phyloP scores from a whole-genome alignment of 208 protist genomes.

The Leishmania arabica region DNA sequence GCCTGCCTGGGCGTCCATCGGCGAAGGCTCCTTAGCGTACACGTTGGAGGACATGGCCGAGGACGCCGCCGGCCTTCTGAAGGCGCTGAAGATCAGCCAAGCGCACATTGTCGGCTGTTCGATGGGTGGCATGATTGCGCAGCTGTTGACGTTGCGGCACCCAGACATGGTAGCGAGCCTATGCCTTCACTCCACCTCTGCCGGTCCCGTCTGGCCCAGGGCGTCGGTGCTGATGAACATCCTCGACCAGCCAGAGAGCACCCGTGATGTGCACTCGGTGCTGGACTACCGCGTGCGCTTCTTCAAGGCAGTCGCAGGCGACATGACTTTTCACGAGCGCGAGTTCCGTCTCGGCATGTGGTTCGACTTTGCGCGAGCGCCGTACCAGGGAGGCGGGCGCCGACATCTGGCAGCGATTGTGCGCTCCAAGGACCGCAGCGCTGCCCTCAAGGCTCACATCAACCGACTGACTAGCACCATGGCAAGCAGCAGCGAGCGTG shows the following conservation, averaged over 20 bases:
- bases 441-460: constrained; percentile 37
- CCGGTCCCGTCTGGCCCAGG: constrained; percentile 53
- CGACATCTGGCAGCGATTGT: constrained; percentile 49
- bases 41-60: constrained; percentile 74
- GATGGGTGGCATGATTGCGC: constrained; percentile 85
- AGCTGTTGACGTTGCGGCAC: constrained; percentile 50
- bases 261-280: constrained; percentile 41
- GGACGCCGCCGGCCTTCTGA: constrained; percentile 60
- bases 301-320: constrained; percentile 34
- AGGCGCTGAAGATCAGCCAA: constrained; percentile 37
- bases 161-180: constrained; percentile 53
- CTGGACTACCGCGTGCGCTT: constrained; percentile 62
- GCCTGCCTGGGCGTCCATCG: constrained; percentile 39
- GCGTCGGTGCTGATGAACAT: constrained; percentile 59
- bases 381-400: constrained; percentile 22
- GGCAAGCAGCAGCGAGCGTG: constrained; percentile 12
- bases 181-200: constrained; percentile 77
- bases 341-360: constrained; percentile 42
- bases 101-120: constrained; percentile 77
- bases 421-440: constrained; percentile 28
- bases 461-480: constrained; percentile 36
- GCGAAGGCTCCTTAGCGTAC: constrained; percentile 63
- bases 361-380: constrained; percentile 31
- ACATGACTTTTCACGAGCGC: constrained; percentile 35
- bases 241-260: constrained; percentile 46